A percentile compares a stretch with the other conserved stretches of the same genome.
Evolutionary conservation across 2,329 filamentous ascomycete species (phyloP).

Genomic region (Amphichorda felina): DNA sequence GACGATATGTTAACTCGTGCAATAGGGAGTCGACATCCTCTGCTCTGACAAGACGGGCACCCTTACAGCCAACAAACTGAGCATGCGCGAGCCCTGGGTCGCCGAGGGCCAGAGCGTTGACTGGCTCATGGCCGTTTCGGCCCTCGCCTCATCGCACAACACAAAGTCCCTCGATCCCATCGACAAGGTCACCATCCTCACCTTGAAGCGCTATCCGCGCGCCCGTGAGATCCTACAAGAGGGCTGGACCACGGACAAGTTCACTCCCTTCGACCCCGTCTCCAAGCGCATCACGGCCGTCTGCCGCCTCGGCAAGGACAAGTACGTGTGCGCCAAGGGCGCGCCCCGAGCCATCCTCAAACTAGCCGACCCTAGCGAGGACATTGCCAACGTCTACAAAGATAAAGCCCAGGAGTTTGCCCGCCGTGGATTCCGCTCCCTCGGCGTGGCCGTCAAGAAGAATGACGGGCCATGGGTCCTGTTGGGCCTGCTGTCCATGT

Average conservation of each 20-base stretch:
- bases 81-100: constrained; percentile 66
- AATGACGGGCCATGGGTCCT: constrained; percentile 64
- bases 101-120: constrained; percentile 67
- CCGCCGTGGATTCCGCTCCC: constrained; percentile 67
- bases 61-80: constrained; percentile 62
- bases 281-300: constrained; percentile 68
- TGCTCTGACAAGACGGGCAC: constrained; percentile 79
- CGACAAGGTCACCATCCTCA: constrained; percentile 68
- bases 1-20: neutral
- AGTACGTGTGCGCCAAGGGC: constrained; percentile 65
- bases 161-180: constrained; percentile 69
- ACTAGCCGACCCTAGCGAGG: constrained; percentile 47
- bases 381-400: constrained; percentile 55
- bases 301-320: constrained; percentile 57
- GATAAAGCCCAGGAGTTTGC: constrained; percentile 66
- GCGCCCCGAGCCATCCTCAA: constrained; percentile 65
- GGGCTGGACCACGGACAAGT: constrained; percentile 68
- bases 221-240: constrained; percentile 63
- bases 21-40: constrained; percentile 57
- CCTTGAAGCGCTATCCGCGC: constrained; percentile 65
- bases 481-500: constrained; percentile 68
- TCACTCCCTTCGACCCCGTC: constrained; percentile 67
- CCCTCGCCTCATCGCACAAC: constrained; percentile 68
- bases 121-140: constrained; percentile 77
- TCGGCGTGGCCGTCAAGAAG: constrained; percentile 70